Base-by-base conservation (phyloP, 352 stramenopile species). In the Thalassiosira gravida region DNA sequence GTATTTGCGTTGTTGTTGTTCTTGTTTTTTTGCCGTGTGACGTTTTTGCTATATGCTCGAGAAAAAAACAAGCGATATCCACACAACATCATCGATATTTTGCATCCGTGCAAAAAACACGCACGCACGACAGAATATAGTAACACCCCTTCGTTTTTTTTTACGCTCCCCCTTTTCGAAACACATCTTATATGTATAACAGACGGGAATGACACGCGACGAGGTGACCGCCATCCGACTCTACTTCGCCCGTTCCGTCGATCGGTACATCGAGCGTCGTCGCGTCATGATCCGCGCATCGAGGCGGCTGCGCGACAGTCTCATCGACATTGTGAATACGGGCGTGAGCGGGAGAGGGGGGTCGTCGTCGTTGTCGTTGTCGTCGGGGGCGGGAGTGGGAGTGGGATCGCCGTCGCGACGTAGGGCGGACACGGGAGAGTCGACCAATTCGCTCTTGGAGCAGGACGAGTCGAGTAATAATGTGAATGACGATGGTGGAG, bases 161-260 rank as follows among this genome's bases (percentile, higher is more conserved):
- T n/a, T n/a, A n/a, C n/a, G n/a, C n/a, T n/a, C n/a, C n/a, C n/a
- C n/a, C n/a, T n/a, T n/a, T n/a, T n/a, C n/a, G n/a, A n/a, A n/a
- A n/a, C n/a, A n/a, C 25, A 22, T 25, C 24, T 69, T 46, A 25
- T 47, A 27, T 18, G 13, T 57, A 20, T n/a, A 3, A 2, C 57
- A 86, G 74, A 81, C 79, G 9, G 83, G 83, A 30, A 76, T 91
- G 47, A 66, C 62, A 6, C 69, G 88, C 22, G 37, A 67, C 8
- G 83, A 93, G 74, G 83, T 93, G 20, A 77, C 64, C 24, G 82
- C 77, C 3, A 85, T 93, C 32, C 79, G 88, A 53, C 55, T 79
- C 11, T 93, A 93, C 67, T 93, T 93, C 62, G 72, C 77, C 25
- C 71, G 80, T 46, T 77, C 83, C 5, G 79, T 93, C 9, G 88